Conservation (phyloP, 495 filamentous ascomycete species). For the Penicillium canariense region DNA sequence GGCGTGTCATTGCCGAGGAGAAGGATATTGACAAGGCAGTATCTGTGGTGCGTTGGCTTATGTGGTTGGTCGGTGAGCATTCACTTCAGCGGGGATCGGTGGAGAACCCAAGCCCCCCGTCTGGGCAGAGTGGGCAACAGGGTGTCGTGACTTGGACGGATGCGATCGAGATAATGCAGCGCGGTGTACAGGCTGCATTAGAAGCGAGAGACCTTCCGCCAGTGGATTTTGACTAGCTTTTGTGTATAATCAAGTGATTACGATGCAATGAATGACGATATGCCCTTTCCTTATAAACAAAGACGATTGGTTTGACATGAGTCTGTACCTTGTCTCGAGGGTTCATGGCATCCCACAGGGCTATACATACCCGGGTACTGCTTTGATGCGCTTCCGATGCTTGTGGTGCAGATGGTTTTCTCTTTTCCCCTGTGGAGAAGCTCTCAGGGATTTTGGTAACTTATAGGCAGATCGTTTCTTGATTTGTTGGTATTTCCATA, state of each 20-base stretch:
- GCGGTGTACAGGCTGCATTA: constrained; percentile 59
- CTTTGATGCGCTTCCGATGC: too few relatives aligned
- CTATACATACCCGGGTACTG: too few relatives aligned
- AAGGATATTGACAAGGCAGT: constrained; percentile 72
- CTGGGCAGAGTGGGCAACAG: constrained; percentile 17
- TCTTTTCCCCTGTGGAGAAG: too few relatives aligned
- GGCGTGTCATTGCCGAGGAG: constrained; percentile 67
- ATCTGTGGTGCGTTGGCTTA: constrained; percentile 66
- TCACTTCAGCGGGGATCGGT: constrained; percentile 5
- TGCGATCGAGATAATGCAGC: constrained; percentile 55
- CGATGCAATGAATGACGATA: constrained; percentile 16
- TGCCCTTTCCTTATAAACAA: not conserved
- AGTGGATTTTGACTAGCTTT: constrained; percentile 51
- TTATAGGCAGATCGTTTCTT: too few relatives aligned
- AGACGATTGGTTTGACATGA: not conserved
- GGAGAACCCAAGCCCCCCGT: constrained; percentile 3
- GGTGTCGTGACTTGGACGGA: constrained; percentile 41
- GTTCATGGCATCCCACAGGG: too few relatives aligned
- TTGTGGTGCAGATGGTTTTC: too few relatives aligned
- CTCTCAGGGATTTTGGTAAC: too few relatives aligned
- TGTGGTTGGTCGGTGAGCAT: constrained; percentile 63
- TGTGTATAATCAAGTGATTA: constrained; percentile 1
- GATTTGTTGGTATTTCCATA: too few relatives aligned
- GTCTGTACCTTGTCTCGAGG: not conserved
- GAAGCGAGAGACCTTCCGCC: constrained; percentile 60